phyloP scores from a whole-genome alignment of 2,329 filamentous ascomycete species.

The Leptodontidium sp. region DNA sequence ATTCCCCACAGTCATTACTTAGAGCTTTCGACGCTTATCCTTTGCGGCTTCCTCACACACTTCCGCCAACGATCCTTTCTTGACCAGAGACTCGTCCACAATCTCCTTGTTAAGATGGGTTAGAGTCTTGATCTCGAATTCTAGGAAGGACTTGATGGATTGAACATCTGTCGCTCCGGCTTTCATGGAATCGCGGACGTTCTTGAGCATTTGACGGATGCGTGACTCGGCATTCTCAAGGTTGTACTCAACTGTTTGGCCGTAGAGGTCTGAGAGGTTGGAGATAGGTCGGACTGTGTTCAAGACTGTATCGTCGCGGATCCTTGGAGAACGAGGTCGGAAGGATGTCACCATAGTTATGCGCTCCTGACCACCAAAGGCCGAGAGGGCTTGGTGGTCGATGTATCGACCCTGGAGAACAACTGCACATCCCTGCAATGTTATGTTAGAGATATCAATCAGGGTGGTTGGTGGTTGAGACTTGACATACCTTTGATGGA shows the following conservation, averaged over 20 bases:
- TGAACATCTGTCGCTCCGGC: conserved; percentile 47
- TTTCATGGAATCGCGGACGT: conserved; percentile 47
- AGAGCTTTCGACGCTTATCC: conserved; percentile 32
- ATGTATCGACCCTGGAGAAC: conserved; percentile 57
- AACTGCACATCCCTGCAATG: conserved; percentile 50
- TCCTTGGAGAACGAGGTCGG: conserved; percentile 50
- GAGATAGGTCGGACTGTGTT: conserved; percentile 49
- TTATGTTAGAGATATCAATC: conserved; percentile 20
- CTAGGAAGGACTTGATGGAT: conserved; percentile 48
- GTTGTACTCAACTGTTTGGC: conserved; percentile 50
- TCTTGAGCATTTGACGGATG: conserved; percentile 47
- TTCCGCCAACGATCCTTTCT: conserved; percentile 43
- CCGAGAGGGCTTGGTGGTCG: conserved; percentile 53
- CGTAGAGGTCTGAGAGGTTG: conserved; percentile 50
- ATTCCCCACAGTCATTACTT: neutral
- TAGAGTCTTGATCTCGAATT: conserved; percentile 47
- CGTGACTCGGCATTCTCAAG: conserved; percentile 50
- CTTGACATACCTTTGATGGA: conserved; percentile 50
- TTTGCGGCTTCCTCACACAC: conserved; percentile 40
- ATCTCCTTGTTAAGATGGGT: conserved; percentile 46
- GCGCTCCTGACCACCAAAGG: conserved; percentile 53
- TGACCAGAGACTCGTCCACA: conserved; percentile 44
- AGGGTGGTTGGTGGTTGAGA: neutral
- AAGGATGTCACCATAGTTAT: conserved; percentile 58
- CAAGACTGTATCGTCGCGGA: conserved; percentile 52